Base-by-base conservation (phyloP, 805 yeast genomes). In the Candida qinlingensis region DNA sequence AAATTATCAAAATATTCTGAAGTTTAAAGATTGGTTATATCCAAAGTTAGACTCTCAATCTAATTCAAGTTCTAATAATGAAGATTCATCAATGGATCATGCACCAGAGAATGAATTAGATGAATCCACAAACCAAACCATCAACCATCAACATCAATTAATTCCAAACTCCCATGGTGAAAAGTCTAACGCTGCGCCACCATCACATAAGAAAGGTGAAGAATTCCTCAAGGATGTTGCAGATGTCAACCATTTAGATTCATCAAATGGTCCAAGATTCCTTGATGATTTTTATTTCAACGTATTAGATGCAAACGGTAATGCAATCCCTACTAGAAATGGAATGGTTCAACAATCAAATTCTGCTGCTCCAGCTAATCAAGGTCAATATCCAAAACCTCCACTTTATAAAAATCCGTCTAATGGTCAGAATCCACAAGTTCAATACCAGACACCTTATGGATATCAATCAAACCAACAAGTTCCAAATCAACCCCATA, bases 21-120 rank as follows among this genome's bases (percentile, higher is more conserved):
- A 53, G 30, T 58, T 55, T 44, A 60, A 58, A 37, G 64, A 60
- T 30, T 58, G 61, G 62, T 34, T 60, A 25, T 57, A 58, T 30
- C 60, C 62, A 6, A 50, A 42, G 13, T 30, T 54, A 11, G 56
- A 51, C 8, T 37, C 42, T 27, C 19, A 25, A 12, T 37, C 45
- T 9, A 25, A 35, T 7, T 25, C 26, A 4, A 25, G 2, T 13
- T 13, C 42, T 36, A 39, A 19, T 19, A 19, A 43, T 3, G 8
- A 35, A 35, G 31, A 19, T 11, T 12, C 43, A 6, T 34, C 39
- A 8, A 29, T 13, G 10, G 25, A 19, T 19, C 19, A 19, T 19
- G 3, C 19, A 19, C 19, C 19, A 19, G 19, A 19, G 19, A 19
- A 19, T 19, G 19, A 19, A 19, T 19, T 19, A 19, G 19, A 19